Base-by-base conservation (phyloP, 2,329 filamentous ascomycete genomes). In the Epichloe scottii region DNA sequence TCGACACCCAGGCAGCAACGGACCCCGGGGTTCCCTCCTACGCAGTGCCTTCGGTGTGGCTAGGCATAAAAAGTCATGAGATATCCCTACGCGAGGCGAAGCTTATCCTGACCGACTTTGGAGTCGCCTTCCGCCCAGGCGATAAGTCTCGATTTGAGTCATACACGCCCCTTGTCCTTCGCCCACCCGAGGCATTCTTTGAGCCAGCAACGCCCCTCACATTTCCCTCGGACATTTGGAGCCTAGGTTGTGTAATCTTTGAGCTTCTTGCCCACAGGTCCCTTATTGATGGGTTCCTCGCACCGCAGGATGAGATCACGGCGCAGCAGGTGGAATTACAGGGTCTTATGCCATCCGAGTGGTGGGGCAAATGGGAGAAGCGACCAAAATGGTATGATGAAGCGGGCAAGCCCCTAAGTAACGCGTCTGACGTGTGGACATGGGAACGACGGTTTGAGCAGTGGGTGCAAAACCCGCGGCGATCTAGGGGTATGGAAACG, bases 361-460 rank as follows among this genome's bases (percentile, higher is more conserved):
- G 3, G 8, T 30, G 26, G 26, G 8, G 26, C 26, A 30, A 10
- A 10, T 30, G 26, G 26, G 26, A 30, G 26, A 42, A 53, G 35
- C 51, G 59, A 4, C 21, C 44, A 2, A 51, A 57, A n/a, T 58
- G 52, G 48, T 62, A 58, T 41, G 55, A 58, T 35, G 51, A 56
- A n/a, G 46, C 26, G 14, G 52, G 56, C 11, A 53, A 34, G 5
- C 40, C 55, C 2, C 34, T 58, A n/a, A 55, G 53, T 21, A 49
- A 49, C 5, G 38, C 38, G 40, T 34, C 19, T 46, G 54, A 57
- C 38, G 46, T 57, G 5, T 59, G 50, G 52, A 30, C 52, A 26
- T 59, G 54, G 54, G 51, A 55, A 10, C 47, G 52, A 42, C 46
- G 53, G 33, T 58, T 58, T 35, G 51, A 57, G 46, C 33, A 57